These are phyloP conservation scores for Aspergillus latus DNA, from an alignment of 2,329 filamentous ascomycete genomes.

Conservation along the genomic window DNA sequence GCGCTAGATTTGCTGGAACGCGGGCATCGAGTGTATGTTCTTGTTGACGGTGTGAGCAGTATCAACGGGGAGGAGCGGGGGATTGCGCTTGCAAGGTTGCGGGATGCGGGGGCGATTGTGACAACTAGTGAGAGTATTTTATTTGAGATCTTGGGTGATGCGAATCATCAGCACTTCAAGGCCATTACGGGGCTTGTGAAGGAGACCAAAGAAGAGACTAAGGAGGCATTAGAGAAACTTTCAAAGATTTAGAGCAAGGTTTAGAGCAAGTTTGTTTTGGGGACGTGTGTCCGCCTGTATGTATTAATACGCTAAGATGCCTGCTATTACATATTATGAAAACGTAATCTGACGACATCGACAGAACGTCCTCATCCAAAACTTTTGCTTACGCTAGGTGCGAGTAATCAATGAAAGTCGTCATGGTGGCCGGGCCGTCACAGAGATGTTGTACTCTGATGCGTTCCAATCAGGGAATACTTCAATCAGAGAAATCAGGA, in stretches of 20 bases:
- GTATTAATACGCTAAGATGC: conserved; percentile 17
- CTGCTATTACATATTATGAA: conserved; percentile 14
- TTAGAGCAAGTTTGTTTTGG: background rate
- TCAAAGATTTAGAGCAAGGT: conserved; percentile 53
- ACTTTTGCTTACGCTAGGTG: background rate
- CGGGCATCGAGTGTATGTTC: conserved; percentile 79
- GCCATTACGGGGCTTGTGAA: conserved; percentile 74
- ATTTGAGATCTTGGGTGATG: conserved; percentile 87
- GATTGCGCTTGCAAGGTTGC: conserved; percentile 73
- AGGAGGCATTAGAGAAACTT: conserved; percentile 64
- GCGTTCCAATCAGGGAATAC: conserved; percentile 3
- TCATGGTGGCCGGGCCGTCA: background rate
- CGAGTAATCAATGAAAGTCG: conserved; percentile 4
- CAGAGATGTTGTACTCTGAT: conserved; percentile 17
- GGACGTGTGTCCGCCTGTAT: background rate
- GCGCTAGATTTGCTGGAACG: conserved; percentile 74
- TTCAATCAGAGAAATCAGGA: conserved; percentile 30
- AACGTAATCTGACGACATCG: background rate
- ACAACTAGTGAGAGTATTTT: conserved; percentile 87
- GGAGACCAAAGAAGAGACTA: conserved; percentile 70
- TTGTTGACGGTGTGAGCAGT: conserved; percentile 87
- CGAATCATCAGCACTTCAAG: conserved; percentile 68
- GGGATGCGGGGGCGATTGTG: conserved; percentile 72
- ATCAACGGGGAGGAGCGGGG: conserved; percentile 79
- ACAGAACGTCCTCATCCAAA: conserved; percentile 9